A percentile compares a stretch with the other conserved stretches of the same genome.
Evolutionary conservation across 1,139 yeast species (phyloP).

Genomic region (Lodderomyces orthopsilosis): DNA sequence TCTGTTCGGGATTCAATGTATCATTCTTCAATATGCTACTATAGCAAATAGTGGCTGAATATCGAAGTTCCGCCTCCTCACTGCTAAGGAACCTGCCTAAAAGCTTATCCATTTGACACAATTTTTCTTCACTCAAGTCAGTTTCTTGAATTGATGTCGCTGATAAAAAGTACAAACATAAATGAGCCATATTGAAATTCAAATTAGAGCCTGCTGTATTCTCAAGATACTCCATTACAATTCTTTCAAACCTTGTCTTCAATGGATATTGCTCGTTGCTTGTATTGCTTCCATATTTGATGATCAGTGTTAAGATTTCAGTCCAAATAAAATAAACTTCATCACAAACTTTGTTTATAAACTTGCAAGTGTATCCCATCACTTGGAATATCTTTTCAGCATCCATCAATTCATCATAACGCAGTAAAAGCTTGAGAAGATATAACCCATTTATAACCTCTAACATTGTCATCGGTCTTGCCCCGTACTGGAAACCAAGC

Average conservation of each 20-base stretch:
- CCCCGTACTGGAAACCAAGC: neutral
- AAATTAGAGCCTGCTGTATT: conserved; percentile 1
- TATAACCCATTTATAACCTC: conserved; percentile 9
- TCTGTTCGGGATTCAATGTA: conserved; percentile 8
- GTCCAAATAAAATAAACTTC: conserved; percentile 14
- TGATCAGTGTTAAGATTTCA: conserved; percentile 8
- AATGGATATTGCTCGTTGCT: neutral
- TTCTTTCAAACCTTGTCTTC: conserved; percentile 7
- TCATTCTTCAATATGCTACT: conserved; percentile 31
- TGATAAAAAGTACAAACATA: conserved; percentile 13
- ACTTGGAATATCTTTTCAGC: conserved; percentile 4
- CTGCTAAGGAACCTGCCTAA: conserved; percentile 27
- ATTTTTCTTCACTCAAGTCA: conserved; percentile 1
- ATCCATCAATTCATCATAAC: conserved; percentile 11
- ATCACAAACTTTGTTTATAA: conserved; percentile 8
- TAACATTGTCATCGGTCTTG: neutral
- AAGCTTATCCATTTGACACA: conserved; percentile 23
- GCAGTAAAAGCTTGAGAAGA: conserved; percentile 10
- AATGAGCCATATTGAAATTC: conserved; percentile 4
- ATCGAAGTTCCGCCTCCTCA: conserved; percentile 38
- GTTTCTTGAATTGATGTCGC: conserved; percentile 9
- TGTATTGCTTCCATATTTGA: conserved; percentile 3
- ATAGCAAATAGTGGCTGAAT: conserved; percentile 41
- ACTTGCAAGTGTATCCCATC: conserved; percentile 8
- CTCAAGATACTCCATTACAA: conserved; percentile 10